Evolutionary conservation across 345 rosid species (phyloP), one percentile per base, ranked within the genome.

Genomic region (Melaleuca alternifolia): DNA sequence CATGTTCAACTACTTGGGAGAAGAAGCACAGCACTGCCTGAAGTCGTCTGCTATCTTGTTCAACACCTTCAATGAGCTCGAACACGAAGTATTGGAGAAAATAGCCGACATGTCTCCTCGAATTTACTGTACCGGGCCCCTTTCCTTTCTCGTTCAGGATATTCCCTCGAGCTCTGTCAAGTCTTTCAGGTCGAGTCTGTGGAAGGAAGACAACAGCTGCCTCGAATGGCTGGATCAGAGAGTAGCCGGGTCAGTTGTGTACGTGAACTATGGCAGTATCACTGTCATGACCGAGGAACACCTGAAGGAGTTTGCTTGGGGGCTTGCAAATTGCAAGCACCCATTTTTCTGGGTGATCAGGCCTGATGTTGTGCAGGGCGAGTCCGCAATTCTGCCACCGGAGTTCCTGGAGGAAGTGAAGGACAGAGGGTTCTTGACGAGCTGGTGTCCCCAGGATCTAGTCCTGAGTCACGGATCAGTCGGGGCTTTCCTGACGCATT

Each of bases 21-120:
- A 46, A 33, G 92, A 87, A 62, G 76, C 88, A 18, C 77, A 91
- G 50, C 84, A 87, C 77, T 84, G 86, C 84, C 75, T 88, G 87
- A 88, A 87, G 46, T 86, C 89, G 4, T 83, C 91, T 5, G 84
- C 93, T 48, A 86, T 92, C 57, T 62, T 93, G 52, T 86, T 93
- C 57, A 90, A 91, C 91, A 88, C 93, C 37, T 91, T 91, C 33
- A 89, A 90, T 26, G 93, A 89, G 59, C 53, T 88, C 23, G 95
- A 93, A 52, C 54, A 84, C 1, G 84, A 90, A 88, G 88, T 85
- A 7, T 50, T 93, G 23, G 84, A 90, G 12, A 90, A 82, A 6
- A 48, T 93, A 20, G 83, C 89, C 3, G 37, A 86, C 33, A 89
- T 84, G 26, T 87, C 83, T 76, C 89, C 90, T n/a, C 44, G 48